Base-by-base conservation (phyloP, 1,284 basidiomycete genomes). In the Rhodotorula sp. region DNA sequence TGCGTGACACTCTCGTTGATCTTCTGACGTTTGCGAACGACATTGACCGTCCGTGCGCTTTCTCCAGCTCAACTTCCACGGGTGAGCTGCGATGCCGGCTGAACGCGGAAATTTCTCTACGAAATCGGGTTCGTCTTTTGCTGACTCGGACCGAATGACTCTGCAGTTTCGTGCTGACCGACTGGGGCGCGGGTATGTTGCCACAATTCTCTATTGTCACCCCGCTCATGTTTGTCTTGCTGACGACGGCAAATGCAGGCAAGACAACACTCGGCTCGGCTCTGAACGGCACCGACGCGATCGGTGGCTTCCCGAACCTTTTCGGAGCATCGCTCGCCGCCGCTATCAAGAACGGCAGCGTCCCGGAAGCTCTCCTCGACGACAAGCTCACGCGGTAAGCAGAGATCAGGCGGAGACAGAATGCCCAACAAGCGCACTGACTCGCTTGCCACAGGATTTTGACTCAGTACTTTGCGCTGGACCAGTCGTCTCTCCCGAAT, bases 341-440 rank as follows among this genome's bases (percentile, higher is more conserved):
- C 26, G 72, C 77, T 0, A 76, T 82, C 68, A 63, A 75, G 55
- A 81, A 81, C 62, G 79, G 79, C 33, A 77, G 78, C 1, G 78
- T 82, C 4, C 75, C 78, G 6, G 68, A 70, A 10, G 71, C 76
- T 15, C 76, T 81, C 37, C 64, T 81, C 72, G 66, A 74, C 53
- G 76, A 75, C 74, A 79, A 79, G 76, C 78, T 79, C 29, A 75
- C 72, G 6, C 80, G 81, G 46, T 42, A 3, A 42, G 37, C 37
- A 37, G 37, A 1, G 37, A 1, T 1, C 37, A 42, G 37, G 14
- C 37, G 10, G 37, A 42, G 37, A 42, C n/a, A n/a, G 14, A 12
- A 12, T 14, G 14, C 37, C 14, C 37, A 12, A 42, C 37, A 42
- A 42, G 37, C 10, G 37, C 10, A 42, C 37, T 42, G 37, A 42